Evolutionary conservation across 2,329 filamentous ascomycete genomes (phyloP).

Genomic region (Fusarium sulawesiense): DNA sequence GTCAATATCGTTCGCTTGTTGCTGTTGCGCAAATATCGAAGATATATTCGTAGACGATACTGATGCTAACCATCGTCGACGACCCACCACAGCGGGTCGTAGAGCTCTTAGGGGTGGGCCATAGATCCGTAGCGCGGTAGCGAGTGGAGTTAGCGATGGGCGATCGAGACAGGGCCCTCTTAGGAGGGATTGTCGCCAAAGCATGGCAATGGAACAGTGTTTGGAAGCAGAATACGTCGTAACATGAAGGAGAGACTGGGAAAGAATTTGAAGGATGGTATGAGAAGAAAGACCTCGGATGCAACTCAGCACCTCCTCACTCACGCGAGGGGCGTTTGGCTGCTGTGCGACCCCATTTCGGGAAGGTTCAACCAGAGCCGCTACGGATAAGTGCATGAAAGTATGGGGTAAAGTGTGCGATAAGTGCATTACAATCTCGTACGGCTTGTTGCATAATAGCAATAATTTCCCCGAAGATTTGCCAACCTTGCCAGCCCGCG

Average conservation of each 20-base stretch:
- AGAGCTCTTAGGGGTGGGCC: constrained; percentile 39
- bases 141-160: constrained; percentile 36
- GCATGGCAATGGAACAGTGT: constrained; percentile 43
- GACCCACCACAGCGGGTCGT: constrained; percentile 41
- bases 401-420: constrained; percentile 21
- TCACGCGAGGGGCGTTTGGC: constrained; percentile 30
- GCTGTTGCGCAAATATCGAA: constrained; percentile 12
- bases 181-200: constrained; percentile 44
- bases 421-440: constrained; percentile 8
- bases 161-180: constrained; percentile 41
- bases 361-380: constrained; percentile 26
- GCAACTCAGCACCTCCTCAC: constrained; percentile 31
- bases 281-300: constrained; percentile 18
- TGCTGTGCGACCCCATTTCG: constrained; percentile 42
- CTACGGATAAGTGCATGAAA: constrained; percentile 31
- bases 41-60: constrained; percentile 28
- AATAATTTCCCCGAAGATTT: constrained; percentile 42
- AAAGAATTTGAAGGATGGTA: constrained; percentile 8
- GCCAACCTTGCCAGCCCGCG: constrained; percentile 32
- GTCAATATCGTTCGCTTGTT: not conserved
- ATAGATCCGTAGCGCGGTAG: constrained; percentile 36
- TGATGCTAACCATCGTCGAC: constrained; percentile 44
- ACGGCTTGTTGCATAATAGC: constrained; percentile 16
- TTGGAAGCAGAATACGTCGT: constrained; percentile 3
- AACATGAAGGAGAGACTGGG: not conserved